Evolutionary conservation across 177 flowering plant genomes (phyloP).

Genomic region (Vitis hybrid): DNA sequence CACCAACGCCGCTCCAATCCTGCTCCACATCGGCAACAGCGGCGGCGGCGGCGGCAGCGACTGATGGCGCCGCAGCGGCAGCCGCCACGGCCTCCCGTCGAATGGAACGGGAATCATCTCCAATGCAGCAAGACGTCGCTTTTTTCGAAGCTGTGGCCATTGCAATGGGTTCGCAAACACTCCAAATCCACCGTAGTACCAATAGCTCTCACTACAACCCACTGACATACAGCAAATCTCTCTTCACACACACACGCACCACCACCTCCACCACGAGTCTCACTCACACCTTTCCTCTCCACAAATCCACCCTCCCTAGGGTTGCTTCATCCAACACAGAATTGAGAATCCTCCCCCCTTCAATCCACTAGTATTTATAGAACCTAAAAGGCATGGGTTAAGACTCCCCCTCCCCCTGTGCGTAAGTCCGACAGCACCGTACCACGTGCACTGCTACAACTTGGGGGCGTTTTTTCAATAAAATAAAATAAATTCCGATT

Average conservation of each 20-base stretch:
- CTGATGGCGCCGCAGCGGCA: slow-evolving; percentile 10
- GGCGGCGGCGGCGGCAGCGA: slow-evolving; percentile 4
- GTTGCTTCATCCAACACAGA: too few relatives aligned
- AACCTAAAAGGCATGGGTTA: too few relatives aligned
- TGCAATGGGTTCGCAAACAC: slow-evolving; percentile 62
- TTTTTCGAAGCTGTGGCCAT: slow-evolving; percentile 83
- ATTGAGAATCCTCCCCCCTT: too few relatives aligned
- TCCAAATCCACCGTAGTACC: slow-evolving; percentile 54
- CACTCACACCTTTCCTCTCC: slow-evolving; percentile 10
- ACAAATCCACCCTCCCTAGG: too few relatives aligned
- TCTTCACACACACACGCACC: neutral
- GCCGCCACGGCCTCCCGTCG: slow-evolving; percentile 22
- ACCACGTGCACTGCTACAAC: too few relatives aligned
- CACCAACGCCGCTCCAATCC: slow-evolving; percentile 25
- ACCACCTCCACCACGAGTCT: neutral
- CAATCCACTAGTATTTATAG: neutral
- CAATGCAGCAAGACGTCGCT: slow-evolving; percentile 41
- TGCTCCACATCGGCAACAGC: slow-evolving; percentile 5
- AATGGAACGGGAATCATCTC: slow-evolving; percentile 10
- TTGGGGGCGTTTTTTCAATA: too few relatives aligned
- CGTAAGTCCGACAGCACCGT: too few relatives aligned
- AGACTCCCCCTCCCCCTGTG: slow-evolving; percentile 3
- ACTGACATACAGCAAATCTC: slow-evolving; percentile 68
- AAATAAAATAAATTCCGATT: neutral
- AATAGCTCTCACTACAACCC: slow-evolving; percentile 36